Conservation (phyloP, 2,329 filamentous ascomycete species). For the Alternaria triticina region DNA sequence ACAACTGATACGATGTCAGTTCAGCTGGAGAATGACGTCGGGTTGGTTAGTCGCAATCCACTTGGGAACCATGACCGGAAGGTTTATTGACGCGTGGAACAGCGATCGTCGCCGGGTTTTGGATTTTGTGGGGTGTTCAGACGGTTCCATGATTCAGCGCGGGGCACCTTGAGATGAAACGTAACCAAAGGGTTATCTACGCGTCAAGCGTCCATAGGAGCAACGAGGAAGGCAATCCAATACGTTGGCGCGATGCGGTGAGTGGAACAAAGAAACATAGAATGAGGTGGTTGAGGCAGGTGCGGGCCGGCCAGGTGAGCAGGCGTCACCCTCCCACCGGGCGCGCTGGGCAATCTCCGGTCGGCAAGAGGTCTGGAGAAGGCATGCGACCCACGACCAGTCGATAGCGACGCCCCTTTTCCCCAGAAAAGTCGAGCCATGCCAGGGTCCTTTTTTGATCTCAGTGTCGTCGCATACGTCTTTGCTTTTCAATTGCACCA, state of each 20-base stretch:
- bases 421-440: conserved; percentile 13
- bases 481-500: conserved; percentile 24
- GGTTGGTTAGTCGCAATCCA: background rate
- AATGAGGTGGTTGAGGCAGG: conserved; percentile 11
- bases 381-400: conserved; percentile 18
- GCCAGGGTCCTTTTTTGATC: conserved; percentile 14
- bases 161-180: conserved; percentile 1
- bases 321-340: conserved; percentile 29
- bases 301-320: conserved; percentile 25
- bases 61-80: conserved; percentile 2
- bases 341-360: conserved; percentile 30
- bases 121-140: conserved; percentile 1
- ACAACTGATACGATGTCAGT: background rate
- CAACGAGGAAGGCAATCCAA: background rate
- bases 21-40: background rate
- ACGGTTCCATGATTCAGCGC: background rate
- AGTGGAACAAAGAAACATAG: background rate
- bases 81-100: conserved; percentile 18
- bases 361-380: conserved; percentile 18
- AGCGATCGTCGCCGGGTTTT: background rate
- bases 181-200: background rate
- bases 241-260: background rate
- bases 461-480: conserved; percentile 18
- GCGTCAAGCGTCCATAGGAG: background rate
- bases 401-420: conserved; percentile 31